Evolutionary conservation across 495 filamentous ascomycete genomes (phyloP), one percentile per base, ranked within the genome.

Genomic region (Articulospora tetracladia): DNA sequence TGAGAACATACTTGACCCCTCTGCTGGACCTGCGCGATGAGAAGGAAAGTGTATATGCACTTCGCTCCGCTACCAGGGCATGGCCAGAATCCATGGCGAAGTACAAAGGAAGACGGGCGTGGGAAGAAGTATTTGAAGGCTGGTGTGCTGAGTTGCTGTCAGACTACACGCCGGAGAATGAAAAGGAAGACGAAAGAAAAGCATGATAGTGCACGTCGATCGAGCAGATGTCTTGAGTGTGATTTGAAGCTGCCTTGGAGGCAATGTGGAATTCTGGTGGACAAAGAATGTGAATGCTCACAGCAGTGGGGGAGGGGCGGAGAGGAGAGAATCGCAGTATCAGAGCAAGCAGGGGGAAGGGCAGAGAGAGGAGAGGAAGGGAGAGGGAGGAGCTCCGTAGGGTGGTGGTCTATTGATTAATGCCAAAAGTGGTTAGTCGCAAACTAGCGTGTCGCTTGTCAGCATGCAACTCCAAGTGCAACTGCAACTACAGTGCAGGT

Each of bases 151-250:
- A 81, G 47, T 66, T 74, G 7, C 55, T 80, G 41, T 69, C 81
- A 23, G 84, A 91, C 73, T 81, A 86, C n/a, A 84, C 86, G 53
- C 85, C 85, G 13, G 90, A 90, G 81, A 82, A 68, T 76, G 89
- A 64, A 92, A 92, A 68, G 12, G 46, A 6, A 4, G 13, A 10
- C 17, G 26, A 15, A 51, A 28, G 41, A 52, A 20, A 24, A 26
- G 1, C 23, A 20, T 44, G 39, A 44, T 44, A 15, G 8, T 15
- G n/a, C n/a, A 7, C 39, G n/a, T n/a, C n/a, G n/a, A n/a, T n/a
- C n/a, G 55, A 47, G 20, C 11, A 17, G n/a, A 57, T 27, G 55
- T 12, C 46, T 26, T 11, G 36, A 4, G 36, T 10, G 15, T 11
- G 48, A 24, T 15, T 13, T 17, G 3, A 6, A 34, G 15, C 19